Evolutionary conservation across 805 yeast genomes (phyloP).

Genomic region (Zygosaccharomyces pseudorouxii): DNA sequence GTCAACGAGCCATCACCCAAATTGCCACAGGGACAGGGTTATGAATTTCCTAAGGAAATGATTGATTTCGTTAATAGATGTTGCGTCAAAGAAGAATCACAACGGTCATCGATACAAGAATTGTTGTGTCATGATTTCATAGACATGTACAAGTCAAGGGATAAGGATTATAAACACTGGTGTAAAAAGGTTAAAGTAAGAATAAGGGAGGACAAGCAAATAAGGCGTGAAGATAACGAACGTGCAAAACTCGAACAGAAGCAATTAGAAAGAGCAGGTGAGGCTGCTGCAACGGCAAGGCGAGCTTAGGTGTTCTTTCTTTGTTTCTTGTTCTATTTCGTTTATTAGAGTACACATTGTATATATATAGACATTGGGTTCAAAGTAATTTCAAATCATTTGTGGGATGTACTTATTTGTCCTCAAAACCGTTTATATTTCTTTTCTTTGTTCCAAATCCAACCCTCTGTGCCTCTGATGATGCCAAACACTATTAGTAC

Average conservation of each 20-base stretch:
- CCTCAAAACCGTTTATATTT: slow-evolving; percentile 17
- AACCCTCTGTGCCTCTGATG: slow-evolving; percentile 60
- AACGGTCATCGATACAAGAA: slow-evolving; percentile 70
- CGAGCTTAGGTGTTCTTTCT: slow-evolving; percentile 9
- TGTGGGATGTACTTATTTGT: background rate
- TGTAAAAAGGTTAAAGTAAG: slow-evolving; percentile 37
- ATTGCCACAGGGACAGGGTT: slow-evolving; percentile 41
- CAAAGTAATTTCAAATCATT: background rate
- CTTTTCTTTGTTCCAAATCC: slow-evolving; percentile 45
- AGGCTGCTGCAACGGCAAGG: slow-evolving; percentile 23
- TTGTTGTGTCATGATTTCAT: slow-evolving; percentile 44
- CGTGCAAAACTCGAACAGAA: slow-evolving; percentile 29
- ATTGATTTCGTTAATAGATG: slow-evolving; percentile 71
- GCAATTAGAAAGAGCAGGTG: slow-evolving; percentile 25
- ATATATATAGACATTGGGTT: background rate
- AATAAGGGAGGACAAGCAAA: slow-evolving; percentile 31
- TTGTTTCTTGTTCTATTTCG: slow-evolving; percentile 36
- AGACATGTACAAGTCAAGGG: slow-evolving; percentile 32
- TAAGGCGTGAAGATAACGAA: slow-evolving; percentile 31
- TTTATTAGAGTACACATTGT: background rate
- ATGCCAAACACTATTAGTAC: slow-evolving; percentile 53
- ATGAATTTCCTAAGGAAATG: slow-evolving; percentile 41
- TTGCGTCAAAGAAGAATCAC: slow-evolving; percentile 60
- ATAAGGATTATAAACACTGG: slow-evolving; percentile 40
- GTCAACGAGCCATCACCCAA: slow-evolving; percentile 91